A percentile compares a stretch with the other conserved stretches of the same genome.
Conservation (phyloP, 371 early-diverging fungal genomes). For the Mortierella sp. region DNA sequence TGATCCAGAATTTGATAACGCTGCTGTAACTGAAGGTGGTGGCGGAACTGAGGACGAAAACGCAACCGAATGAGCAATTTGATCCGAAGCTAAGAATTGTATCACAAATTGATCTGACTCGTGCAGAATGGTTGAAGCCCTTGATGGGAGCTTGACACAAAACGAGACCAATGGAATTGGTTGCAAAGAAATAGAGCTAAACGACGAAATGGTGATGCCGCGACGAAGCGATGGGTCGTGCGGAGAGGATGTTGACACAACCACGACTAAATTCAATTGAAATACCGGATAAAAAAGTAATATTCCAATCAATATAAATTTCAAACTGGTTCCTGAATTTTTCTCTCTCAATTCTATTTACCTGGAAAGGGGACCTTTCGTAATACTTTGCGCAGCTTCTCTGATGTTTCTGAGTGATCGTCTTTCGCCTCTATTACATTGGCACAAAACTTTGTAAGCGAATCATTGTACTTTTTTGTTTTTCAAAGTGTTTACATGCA, state of each 20-base stretch:
- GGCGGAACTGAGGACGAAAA: slow-evolving; percentile 70
- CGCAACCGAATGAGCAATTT: slow-evolving; percentile 71
- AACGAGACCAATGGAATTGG: slow-evolving; percentile 77
- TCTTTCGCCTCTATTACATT: background rate
- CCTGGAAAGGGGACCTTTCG: slow-evolving; percentile 75
- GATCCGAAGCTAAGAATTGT: slow-evolving; percentile 69
- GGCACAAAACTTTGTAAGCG: background rate
- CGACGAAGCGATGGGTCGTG: slow-evolving; percentile 60
- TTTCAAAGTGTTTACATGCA: background rate
- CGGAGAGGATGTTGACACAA: slow-evolving; percentile 66
- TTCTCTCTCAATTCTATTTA: slow-evolving; percentile 1
- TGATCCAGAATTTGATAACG: background rate
- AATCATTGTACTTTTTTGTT: too few relatives aligned
- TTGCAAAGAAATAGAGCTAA: slow-evolving; percentile 75
- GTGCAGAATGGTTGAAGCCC: slow-evolving; percentile 68
- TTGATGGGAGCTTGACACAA: slow-evolving; percentile 74
- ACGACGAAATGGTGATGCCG: slow-evolving; percentile 78
- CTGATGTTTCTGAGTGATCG: slow-evolving; percentile 35
- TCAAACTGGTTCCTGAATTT: background rate
- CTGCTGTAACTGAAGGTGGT: slow-evolving; percentile 10
- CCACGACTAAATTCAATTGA: slow-evolving; percentile 58
- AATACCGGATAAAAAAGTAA: slow-evolving; percentile 6
- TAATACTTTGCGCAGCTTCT: slow-evolving; percentile 70
- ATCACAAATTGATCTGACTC: slow-evolving; percentile 71
- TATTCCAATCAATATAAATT: too few relatives aligned